phyloP scores from a whole-genome alignment of 139 green algal species.

The Chlamydomonas applanata region DNA sequence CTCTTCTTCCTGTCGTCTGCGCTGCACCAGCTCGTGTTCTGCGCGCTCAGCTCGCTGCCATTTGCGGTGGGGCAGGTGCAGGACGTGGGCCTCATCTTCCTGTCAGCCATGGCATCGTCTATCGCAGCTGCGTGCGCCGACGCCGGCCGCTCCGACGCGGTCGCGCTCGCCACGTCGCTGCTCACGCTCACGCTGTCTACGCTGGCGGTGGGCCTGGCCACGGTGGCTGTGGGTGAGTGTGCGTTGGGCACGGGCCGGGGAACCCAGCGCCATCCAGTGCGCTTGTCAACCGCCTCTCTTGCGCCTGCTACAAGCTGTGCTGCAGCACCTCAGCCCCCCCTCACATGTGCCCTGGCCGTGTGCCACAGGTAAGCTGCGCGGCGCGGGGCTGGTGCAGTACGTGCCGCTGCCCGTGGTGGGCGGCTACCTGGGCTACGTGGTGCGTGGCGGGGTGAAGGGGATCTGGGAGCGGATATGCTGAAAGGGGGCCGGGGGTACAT shows the following conservation, averaged over 20 bases:
- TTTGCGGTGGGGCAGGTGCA: conserved; percentile 73
- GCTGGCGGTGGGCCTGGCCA: conserved; percentile 63
- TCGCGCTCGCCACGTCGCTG: conserved; percentile 63
- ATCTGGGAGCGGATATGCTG: too few relatives aligned
- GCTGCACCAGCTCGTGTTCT: conserved; percentile 74
- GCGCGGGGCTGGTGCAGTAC: conserved; percentile 77
- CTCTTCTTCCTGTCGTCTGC: conserved; percentile 63
- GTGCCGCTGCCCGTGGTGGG: conserved; percentile 76
- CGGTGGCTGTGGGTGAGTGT: conserved; percentile 58
- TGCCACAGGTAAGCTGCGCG: conserved; percentile 49
- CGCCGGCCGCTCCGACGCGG: conserved; percentile 4
- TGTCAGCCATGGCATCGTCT: conserved; percentile 68
- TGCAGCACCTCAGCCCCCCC: too few relatives aligned
- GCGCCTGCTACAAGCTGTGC: too few relatives aligned
- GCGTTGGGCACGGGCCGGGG: too few relatives aligned
- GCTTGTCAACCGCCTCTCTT: too few relatives aligned
- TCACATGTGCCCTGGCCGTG: neutral
- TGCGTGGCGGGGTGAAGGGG: neutral
- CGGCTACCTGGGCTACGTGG: conserved; percentile 63
- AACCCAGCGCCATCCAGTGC: too few relatives aligned
- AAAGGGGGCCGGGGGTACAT: too few relatives aligned
- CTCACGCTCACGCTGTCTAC: conserved; percentile 59
- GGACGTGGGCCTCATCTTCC: conserved; percentile 67
- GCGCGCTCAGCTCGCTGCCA: conserved; percentile 47
- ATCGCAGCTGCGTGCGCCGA: conserved; percentile 40